Conservation (phyloP, 495 filamentous ascomycete genomes). For the Hypoxylon fuscum region DNA sequence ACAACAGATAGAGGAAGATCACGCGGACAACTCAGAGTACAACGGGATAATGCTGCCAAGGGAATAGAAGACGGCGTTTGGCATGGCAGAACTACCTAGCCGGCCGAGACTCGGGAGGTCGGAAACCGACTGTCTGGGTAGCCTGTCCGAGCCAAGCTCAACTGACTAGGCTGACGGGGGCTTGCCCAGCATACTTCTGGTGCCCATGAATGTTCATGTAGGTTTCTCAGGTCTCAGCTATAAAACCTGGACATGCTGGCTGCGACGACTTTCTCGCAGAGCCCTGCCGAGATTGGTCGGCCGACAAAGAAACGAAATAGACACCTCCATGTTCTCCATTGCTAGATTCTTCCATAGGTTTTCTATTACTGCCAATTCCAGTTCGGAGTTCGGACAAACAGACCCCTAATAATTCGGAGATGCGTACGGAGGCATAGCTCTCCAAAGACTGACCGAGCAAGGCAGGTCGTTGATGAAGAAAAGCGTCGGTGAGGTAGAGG, state of each 20-base stretch:
- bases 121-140: conserved; percentile 34
- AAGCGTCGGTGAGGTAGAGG: conserved; percentile 15
- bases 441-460: conserved; percentile 3
- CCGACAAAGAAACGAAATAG: conserved; percentile 33
- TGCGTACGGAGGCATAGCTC: conserved; percentile 17
- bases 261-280: conserved; percentile 11
- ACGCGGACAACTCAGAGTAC: conserved; percentile 6
- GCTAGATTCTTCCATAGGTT: neutral
- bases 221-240: neutral
- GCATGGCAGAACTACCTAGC: conserved; percentile 10
- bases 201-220: too few species aligned
- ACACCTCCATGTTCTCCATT: too few species aligned
- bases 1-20: neutral
- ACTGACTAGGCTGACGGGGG: neutral
- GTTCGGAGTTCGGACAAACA: conserved; percentile 38
- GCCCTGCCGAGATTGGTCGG: conserved; percentile 31
- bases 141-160: conserved; percentile 25
- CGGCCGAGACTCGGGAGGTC: conserved; percentile 40
- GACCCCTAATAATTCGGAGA: conserved; percentile 17
- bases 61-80: conserved; percentile 20
- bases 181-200: too few species aligned
- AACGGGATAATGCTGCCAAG: conserved; percentile 1
- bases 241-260: neutral
- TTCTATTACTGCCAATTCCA: neutral
- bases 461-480: conserved; percentile 1